Evolutionary conservation across 345 rosid genomes (phyloP).

Genomic region (Capsella bursapastoris): DNA sequence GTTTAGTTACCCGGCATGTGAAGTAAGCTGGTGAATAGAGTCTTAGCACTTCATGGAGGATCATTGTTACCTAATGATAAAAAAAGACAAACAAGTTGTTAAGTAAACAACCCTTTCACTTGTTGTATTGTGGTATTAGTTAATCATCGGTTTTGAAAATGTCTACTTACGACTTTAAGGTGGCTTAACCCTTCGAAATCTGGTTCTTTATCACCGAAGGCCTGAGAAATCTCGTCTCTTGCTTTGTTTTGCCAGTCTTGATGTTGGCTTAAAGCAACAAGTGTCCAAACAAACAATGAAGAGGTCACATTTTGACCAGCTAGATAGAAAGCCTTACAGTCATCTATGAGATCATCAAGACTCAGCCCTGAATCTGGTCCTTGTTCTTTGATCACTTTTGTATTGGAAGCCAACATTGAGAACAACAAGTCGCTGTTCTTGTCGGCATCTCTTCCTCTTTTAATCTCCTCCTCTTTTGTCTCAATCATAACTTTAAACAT

Average conservation of each 20-base stretch:
- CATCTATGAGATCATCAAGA: slow-evolving; percentile 54
- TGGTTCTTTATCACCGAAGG: slow-evolving; percentile 48
- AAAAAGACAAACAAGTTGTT: not conserved
- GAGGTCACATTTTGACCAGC: slow-evolving; percentile 75
- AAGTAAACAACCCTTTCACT: not conserved
- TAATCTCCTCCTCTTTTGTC: slow-evolving; percentile 45
- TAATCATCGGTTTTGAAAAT: slow-evolving; percentile 1
- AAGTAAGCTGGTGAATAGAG: slow-evolving; percentile 46
- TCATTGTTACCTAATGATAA: slow-evolving; percentile 43
- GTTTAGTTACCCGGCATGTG: slow-evolving; percentile 42
- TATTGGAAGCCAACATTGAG: slow-evolving; percentile 40
- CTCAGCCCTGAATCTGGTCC: slow-evolving; percentile 44
- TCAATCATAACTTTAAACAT: slow-evolving; percentile 48
- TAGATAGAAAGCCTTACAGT: slow-evolving; percentile 67
- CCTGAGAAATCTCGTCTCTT: slow-evolving; percentile 55
- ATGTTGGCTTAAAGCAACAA: slow-evolving; percentile 55
- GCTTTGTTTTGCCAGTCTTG: slow-evolving; percentile 64
- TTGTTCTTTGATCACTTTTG: slow-evolving; percentile 39
- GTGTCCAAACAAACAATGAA: slow-evolving; percentile 57
- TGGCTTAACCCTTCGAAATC: slow-evolving; percentile 50
- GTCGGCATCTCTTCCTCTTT: slow-evolving; percentile 33
- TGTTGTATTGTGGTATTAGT: not conserved
- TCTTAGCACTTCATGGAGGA: slow-evolving; percentile 46
- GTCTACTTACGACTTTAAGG: slow-evolving; percentile 42
- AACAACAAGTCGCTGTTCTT: slow-evolving; percentile 49